phyloP scores from a whole-genome alignment of 2,329 filamentous ascomycete genomes.

The Monosporascus sp. region DNA sequence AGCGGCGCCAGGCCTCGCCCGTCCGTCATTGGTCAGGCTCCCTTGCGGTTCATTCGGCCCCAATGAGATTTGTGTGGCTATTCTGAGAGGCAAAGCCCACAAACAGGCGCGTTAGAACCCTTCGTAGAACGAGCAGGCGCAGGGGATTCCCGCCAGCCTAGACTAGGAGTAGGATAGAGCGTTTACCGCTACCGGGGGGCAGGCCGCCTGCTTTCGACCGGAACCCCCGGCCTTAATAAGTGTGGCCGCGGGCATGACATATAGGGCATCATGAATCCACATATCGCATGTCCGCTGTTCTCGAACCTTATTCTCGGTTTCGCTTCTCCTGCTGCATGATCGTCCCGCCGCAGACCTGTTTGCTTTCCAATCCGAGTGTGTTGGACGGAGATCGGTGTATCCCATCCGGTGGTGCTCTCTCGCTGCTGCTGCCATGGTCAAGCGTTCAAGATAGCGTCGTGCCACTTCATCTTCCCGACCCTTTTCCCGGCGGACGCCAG shows the following conservation, averaged over 20 bases:
- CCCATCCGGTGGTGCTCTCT: conserved; percentile 6
- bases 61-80: not conserved
- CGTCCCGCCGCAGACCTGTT: not conserved
- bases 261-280: not conserved
- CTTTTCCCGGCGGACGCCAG: conserved; percentile 5
- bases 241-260: not conserved
- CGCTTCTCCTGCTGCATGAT: not conserved
- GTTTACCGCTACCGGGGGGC: not conserved
- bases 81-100: not conserved
- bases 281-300: not conserved
- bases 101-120: not conserved
- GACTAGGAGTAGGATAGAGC: not conserved
- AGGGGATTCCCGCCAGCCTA: not conserved
- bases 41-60: not conserved
- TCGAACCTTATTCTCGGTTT: not conserved
- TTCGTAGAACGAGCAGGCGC: not conserved
- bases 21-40: not conserved
- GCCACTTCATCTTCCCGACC: not conserved
- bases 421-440: conserved; percentile 6
- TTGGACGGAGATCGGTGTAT: not conserved
- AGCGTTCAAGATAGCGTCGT: conserved; percentile 1
- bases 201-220: not conserved
- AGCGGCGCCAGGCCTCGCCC: not conserved
- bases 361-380: not conserved
- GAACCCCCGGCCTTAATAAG: not conserved